phyloP scores from a whole-genome alignment of 148 eudicot genomes.

The Rhododendron kiyosumense region DNA sequence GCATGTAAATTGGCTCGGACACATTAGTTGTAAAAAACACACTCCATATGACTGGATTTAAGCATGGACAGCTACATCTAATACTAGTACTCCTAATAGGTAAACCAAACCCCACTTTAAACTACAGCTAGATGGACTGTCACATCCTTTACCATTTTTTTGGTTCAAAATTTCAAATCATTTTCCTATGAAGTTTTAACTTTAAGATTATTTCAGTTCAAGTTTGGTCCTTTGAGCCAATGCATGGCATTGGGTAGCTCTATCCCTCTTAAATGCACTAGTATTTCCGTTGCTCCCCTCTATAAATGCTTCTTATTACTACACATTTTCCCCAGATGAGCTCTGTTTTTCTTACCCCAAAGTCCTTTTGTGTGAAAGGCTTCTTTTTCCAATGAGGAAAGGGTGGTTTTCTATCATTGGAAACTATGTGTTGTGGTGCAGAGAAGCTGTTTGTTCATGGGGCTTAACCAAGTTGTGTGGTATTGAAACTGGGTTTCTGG shows the following conservation, averaged over 20 bases:
- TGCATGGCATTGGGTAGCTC: slow-evolving; percentile 10
- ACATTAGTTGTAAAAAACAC: not conserved
- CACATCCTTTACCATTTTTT: not conserved
- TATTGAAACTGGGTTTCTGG: slow-evolving; percentile 17
- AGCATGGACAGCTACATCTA: not conserved
- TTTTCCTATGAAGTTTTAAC: not conserved
- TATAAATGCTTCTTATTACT: not conserved
- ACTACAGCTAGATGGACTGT: not conserved
- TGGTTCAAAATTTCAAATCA: not conserved
- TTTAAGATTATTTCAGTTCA: not conserved
- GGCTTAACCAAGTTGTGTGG: slow-evolving; percentile 12
- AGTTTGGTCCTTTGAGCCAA: not conserved
- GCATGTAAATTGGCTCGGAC: not conserved
- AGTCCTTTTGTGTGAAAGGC: not conserved
- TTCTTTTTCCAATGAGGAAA: not conserved
- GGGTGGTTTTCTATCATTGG: slow-evolving; percentile 1
- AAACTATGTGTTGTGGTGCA: slow-evolving; percentile 21
- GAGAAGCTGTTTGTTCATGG: slow-evolving; percentile 17
- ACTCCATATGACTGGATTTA: not conserved
- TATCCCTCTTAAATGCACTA: slow-evolving; percentile 11
- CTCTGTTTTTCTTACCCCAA: not conserved
- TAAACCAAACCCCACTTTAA: not conserved
- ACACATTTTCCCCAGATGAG: not conserved
- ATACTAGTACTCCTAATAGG: not conserved
- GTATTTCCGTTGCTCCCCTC: not conserved